Conservation (phyloP, 2,329 filamentous ascomycete species). For the Dryadomyces quercus-mongolicae region DNA sequence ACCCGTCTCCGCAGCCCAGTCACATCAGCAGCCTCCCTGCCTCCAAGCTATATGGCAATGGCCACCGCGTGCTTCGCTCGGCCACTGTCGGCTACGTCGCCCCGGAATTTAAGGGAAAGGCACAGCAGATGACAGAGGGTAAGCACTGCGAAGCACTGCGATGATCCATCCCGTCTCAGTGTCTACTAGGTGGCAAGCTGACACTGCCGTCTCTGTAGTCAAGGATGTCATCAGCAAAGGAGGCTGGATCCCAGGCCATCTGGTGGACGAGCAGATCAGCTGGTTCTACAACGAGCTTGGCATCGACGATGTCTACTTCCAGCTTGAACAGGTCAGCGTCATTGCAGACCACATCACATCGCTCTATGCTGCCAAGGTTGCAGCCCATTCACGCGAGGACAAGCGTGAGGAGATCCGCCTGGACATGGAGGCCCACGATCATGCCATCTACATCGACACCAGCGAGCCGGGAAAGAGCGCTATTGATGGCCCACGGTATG, state of each 20-base stretch:
- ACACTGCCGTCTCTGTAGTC: slow-evolving; percentile 35
- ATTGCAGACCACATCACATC: slow-evolving; percentile 93
- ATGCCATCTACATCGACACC: slow-evolving; percentile 97
- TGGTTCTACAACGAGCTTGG: slow-evolving; percentile 97
- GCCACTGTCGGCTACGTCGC: slow-evolving; percentile 90
- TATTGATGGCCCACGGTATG: slow-evolving; percentile 74
- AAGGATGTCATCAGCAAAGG: slow-evolving; percentile 67
- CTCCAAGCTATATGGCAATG: slow-evolving; percentile 40
- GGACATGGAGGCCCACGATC: slow-evolving; percentile 88
- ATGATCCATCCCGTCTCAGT: too few species aligned
- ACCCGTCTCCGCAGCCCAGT: slow-evolving; percentile 78
- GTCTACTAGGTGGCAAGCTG: not conserved
- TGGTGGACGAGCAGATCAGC: slow-evolving; percentile 72
- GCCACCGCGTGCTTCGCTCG: slow-evolving; percentile 68
- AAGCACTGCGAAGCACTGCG: slow-evolving; percentile 18
- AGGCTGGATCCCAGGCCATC: slow-evolving; percentile 74
- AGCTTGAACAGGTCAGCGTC: slow-evolving; percentile 72
- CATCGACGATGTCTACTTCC: slow-evolving; percentile 98
- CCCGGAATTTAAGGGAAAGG: slow-evolving; percentile 85
- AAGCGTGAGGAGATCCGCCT: slow-evolving; percentile 89
- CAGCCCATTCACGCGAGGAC: slow-evolving; percentile 84
- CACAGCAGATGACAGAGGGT: slow-evolving; percentile 78
- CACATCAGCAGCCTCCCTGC: slow-evolving; percentile 63
- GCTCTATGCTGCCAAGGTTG: slow-evolving; percentile 92
- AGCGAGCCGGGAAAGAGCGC: slow-evolving; percentile 76